These are phyloP conservation scores for Millerago galiae DNA, from an alignment of 805 yeast species.

Conservation along the genomic window DNA sequence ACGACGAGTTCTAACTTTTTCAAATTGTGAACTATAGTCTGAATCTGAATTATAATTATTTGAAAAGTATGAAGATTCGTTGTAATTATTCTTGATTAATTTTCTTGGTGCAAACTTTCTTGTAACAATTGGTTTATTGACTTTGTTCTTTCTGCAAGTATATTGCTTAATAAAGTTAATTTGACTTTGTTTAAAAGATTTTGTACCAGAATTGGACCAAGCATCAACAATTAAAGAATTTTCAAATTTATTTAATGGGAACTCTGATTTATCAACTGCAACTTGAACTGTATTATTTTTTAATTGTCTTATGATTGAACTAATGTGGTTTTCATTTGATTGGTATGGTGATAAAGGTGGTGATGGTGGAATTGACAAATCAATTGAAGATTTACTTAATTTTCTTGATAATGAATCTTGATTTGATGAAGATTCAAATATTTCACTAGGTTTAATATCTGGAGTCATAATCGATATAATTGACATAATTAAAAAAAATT, in stretches of 20 bases:
- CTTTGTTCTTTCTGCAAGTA: slow-evolving; percentile 21
- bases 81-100: slow-evolving; percentile 11
- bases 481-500: not conserved
- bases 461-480: slow-evolving; percentile 20
- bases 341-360: slow-evolving; percentile 42
- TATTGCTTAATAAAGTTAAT: slow-evolving; percentile 49
- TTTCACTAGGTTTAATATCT: slow-evolving; percentile 12
- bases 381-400: slow-evolving; percentile 21
- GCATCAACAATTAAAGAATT: slow-evolving; percentile 46
- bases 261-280: slow-evolving; percentile 19
- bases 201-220: slow-evolving; percentile 37
- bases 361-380: slow-evolving; percentile 36
- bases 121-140: slow-evolving; percentile 14
- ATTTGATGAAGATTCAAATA: not conserved
- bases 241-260: slow-evolving; percentile 43
- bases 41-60: slow-evolving; percentile 29
- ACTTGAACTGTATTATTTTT: slow-evolving; percentile 14
- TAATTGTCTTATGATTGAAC: slow-evolving; percentile 16
- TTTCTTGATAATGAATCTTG: slow-evolving; percentile 17
- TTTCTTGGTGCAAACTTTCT: slow-evolving; percentile 23
- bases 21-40: slow-evolving; percentile 28
- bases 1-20: slow-evolving; percentile 57
- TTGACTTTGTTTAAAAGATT: slow-evolving; percentile 43
- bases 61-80: slow-evolving; percentile 8
- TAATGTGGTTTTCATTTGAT: slow-evolving; percentile 1